Conservation (phyloP, 257 asterid species). For the Mentha longifolia region DNA sequence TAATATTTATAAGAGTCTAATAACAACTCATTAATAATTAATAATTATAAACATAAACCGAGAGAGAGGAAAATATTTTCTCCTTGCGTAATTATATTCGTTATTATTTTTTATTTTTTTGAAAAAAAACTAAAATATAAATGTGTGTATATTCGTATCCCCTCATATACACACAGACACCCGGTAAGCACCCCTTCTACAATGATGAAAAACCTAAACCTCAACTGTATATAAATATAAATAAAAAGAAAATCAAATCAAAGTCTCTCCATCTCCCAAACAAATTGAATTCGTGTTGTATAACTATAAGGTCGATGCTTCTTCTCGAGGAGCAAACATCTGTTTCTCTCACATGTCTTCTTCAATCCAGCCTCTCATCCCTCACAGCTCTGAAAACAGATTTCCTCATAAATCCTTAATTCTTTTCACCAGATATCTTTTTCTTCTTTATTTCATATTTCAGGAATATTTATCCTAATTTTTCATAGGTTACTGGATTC, state of each 20-base stretch:
- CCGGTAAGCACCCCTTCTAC: background rate
- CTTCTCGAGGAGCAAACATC: constrained; percentile 35
- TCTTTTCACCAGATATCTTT: constrained; percentile 37
- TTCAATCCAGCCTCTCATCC: constrained; percentile 40
- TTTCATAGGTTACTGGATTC: constrained; percentile 27
- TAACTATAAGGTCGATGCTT: constrained; percentile 52
- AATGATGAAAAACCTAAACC: constrained; percentile 48
- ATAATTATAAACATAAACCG: too few relatives aligned
- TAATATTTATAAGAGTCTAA: too few relatives aligned
- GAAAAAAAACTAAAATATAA: too few relatives aligned
- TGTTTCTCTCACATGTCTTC: constrained; percentile 69
- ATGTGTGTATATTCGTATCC: too few relatives aligned
- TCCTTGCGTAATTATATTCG: too few relatives aligned
- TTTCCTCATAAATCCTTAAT: constrained; percentile 43
- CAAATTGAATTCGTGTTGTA: constrained; percentile 11
- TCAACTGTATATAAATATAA: constrained; percentile 34
- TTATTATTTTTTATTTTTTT: too few relatives aligned
- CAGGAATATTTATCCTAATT: constrained; percentile 33
- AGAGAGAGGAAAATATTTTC: too few relatives aligned
- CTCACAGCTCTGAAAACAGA: constrained; percentile 31
- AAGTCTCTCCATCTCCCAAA: background rate
- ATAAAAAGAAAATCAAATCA: background rate
- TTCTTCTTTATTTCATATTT: constrained; percentile 43
- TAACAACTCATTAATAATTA: too few relatives aligned
- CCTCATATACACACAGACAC: too few relatives aligned